Evolutionary conservation across 257 asterid species (phyloP), one percentile per base, ranked within the genome.

Genomic region (Leptodermis oblonga): DNA sequence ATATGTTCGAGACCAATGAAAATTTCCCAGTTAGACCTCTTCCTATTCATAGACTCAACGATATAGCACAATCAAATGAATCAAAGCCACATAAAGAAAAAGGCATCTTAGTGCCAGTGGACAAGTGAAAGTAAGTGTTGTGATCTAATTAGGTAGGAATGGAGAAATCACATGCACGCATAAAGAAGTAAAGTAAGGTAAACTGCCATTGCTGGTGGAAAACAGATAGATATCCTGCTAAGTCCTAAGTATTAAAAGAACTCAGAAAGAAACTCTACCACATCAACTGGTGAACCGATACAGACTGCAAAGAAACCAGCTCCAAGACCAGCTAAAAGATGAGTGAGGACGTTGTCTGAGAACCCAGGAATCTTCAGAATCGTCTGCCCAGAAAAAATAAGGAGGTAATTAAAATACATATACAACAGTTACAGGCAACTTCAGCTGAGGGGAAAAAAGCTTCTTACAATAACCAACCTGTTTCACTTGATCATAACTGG

Each of bases 401-500:
- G 34, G 62, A 34, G 15, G 34, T 52, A 33, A 43, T 39, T 15
- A 26, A 46, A 66, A 48, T 70, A 33, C 60, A 33, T 69, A 73
- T 60, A 64, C 45, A 33, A 23, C 48, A 68, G 31, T 39, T 68
- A 74, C 68, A 53, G n/a, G 70, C 60, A 67, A 66, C n/a, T 69
- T 74, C 53, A 48, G 34, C 69, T 4, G 62, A 43, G 9, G 36
- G 43, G 69, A 28, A 65, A 52, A 49, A 68, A 4, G 17, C 17
- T 7, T 34, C 11, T 9, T 18, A 59, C 60, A 41, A 60, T 42
- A 68, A n/a, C 31, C 13, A 69, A 90, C 97, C 96, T 93, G 85
- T 84, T 91, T 94, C 88, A 94, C 97, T 89, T 94, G 97, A 81
- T 91, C 99, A 78, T 94, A 91, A 76, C 97, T 94, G 58, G 99